Conservation (phyloP, 2,329 filamentous ascomycete species). For the Penicillium verrucosum region DNA sequence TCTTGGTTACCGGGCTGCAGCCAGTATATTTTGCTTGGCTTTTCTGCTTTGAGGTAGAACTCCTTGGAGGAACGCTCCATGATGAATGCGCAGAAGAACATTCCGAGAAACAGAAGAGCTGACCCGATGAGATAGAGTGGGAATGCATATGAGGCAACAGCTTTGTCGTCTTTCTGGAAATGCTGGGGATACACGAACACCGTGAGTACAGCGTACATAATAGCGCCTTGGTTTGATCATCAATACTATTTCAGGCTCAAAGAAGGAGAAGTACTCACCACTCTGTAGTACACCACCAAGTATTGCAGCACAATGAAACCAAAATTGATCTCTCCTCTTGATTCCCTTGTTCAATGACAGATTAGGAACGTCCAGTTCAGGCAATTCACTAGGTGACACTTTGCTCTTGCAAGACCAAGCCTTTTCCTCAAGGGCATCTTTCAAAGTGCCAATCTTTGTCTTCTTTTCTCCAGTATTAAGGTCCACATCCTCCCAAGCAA, state of each 20-base stretch:
- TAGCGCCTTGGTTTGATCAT: constrained; percentile 15
- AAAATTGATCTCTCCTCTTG: constrained; percentile 24
- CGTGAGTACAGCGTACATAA: constrained; percentile 31
- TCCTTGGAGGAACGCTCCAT: constrained; percentile 33
- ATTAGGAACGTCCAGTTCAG: constrained; percentile 34
- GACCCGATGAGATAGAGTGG: constrained; percentile 36
- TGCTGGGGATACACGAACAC: constrained; percentile 26
- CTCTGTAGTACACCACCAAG: constrained; percentile 29
- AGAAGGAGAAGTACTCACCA: constrained; percentile 17
- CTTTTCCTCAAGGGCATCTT: constrained; percentile 22
- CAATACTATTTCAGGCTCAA: neutral
- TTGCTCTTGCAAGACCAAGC: constrained; percentile 22
- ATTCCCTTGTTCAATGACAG: constrained; percentile 39
- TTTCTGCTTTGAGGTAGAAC: constrained; percentile 24
- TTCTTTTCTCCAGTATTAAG: constrained; percentile 23
- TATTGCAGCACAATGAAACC: constrained; percentile 31
- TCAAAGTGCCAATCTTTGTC: constrained; percentile 27
- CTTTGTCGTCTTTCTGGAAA: constrained; percentile 27
- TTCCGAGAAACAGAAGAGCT: constrained; percentile 31
- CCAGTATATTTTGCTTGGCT: constrained; percentile 36
- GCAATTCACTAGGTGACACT: constrained; percentile 8
- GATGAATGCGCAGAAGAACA: constrained; percentile 36
- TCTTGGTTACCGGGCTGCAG: constrained; percentile 38
- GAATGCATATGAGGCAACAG: constrained; percentile 32
- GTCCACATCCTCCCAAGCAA: constrained; percentile 45